A percentile compares a stretch with the other conserved stretches of the same genome.
Evolutionary conservation across 768 basidiomycete species (phyloP).

Genomic region (Amylocystis lapponica): DNA sequence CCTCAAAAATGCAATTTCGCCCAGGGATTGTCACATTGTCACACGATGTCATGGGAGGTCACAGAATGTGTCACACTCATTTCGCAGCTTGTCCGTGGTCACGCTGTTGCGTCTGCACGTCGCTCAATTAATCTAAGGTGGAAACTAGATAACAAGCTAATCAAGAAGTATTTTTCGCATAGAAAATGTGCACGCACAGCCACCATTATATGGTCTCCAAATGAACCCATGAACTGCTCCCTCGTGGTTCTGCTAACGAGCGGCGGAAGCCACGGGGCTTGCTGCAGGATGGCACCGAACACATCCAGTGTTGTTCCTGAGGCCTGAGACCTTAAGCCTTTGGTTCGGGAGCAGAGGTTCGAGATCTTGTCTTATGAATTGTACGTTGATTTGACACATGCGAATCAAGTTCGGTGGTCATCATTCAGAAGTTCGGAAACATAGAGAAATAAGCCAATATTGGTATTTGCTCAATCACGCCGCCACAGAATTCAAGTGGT

Average conservation of each 20-base stretch:
- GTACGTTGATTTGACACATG: not conserved
- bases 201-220: not conserved
- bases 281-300: not conserved
- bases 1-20: not conserved
- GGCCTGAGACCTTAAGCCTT: not conserved
- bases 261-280: not conserved
- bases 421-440: too few relatives aligned
- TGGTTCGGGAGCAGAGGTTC: not conserved
- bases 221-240: not conserved
- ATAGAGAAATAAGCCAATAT: too few relatives aligned
- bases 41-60: too few relatives aligned
- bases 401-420: not conserved
- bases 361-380: not conserved
- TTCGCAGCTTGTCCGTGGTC: not conserved
- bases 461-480: too few relatives aligned
- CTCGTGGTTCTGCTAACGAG: not conserved
- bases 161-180: too few relatives aligned
- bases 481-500: too few relatives aligned
- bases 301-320: not conserved
- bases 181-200: not conserved
- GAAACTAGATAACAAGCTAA: too few relatives aligned
- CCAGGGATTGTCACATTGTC: not conserved
- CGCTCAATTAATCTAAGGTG: not conserved
- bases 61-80: not conserved
- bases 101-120: not conserved